phyloP scores from a whole-genome alignment of 768 basidiomycete species.

The Mycena filopes region DNA sequence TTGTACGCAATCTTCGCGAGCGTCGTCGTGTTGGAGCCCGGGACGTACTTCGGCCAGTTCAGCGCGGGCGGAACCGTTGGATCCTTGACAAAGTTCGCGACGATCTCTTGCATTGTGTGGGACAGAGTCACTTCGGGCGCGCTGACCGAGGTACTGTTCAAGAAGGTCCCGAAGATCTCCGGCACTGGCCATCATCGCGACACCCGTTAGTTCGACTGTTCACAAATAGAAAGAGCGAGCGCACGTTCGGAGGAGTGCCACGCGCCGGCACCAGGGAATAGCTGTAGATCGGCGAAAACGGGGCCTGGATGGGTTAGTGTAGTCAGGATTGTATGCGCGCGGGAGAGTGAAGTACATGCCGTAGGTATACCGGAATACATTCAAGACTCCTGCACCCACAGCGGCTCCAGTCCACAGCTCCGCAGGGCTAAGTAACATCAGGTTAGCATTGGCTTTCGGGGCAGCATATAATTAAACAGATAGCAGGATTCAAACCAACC shows the following conservation, averaged over 20 bases:
- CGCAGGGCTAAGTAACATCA: slow-evolving; percentile 23
- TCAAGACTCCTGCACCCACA: slow-evolving; percentile 27
- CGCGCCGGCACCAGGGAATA: slow-evolving; percentile 35
- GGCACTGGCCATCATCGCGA: slow-evolving; percentile 30
- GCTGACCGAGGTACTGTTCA: slow-evolving; percentile 37
- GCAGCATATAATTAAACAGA: too few species aligned
- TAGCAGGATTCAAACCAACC: slow-evolving; percentile 5
- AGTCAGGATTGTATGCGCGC: background rate
- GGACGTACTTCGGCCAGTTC: slow-evolving; percentile 33
- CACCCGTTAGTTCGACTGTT: background rate
- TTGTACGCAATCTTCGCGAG: slow-evolving; percentile 36
- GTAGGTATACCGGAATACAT: slow-evolving; percentile 37
- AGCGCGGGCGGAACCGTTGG: slow-evolving; percentile 30
- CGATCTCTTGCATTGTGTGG: slow-evolving; percentile 33
- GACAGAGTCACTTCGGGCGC: slow-evolving; percentile 37
- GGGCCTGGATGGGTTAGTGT: slow-evolving; percentile 4
- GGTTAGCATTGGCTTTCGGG: too few species aligned
- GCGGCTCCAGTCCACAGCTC: slow-evolving; percentile 26
- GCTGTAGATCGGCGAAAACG: slow-evolving; percentile 36
- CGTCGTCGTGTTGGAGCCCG: slow-evolving; percentile 31
- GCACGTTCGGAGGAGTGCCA: slow-evolving; percentile 38
- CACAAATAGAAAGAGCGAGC: background rate
- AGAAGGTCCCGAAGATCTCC: slow-evolving; percentile 41
- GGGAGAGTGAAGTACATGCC: slow-evolving; percentile 12
- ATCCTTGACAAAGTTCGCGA: slow-evolving; percentile 36